Conservation (phyloP, 2,329 filamentous ascomycete species). For the Fusarium multiceps region DNA sequence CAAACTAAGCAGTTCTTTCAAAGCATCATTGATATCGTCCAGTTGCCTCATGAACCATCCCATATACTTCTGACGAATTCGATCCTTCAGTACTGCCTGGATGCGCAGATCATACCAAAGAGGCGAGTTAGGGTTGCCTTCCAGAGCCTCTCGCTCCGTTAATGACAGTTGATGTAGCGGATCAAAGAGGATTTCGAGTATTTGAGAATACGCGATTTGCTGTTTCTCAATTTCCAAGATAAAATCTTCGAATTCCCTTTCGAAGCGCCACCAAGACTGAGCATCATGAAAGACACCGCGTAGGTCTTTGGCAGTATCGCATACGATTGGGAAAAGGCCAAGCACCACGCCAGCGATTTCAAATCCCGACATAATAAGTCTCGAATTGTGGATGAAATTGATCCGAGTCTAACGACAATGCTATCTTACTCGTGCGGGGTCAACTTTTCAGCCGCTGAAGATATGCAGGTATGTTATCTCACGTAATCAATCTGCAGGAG, state of each 20-base stretch:
- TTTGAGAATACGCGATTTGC: not conserved
- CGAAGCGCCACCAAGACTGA: not conserved
- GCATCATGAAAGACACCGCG: not conserved
- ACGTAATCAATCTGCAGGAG: not conserved
- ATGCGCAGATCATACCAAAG: not conserved
- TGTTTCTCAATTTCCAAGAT: not conserved
- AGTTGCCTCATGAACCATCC: not conserved
- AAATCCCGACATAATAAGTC: not conserved
- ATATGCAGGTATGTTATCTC: no score
- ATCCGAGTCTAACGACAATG: accelerated
- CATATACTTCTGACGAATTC: not conserved
- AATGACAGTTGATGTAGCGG: accelerated
- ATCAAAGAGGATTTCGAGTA: not conserved
- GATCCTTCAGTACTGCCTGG: not conserved
- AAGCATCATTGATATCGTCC: not conserved
- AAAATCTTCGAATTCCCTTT: not conserved
- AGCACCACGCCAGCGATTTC: not conserved
- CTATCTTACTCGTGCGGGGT: not conserved
- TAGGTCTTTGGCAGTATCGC: not conserved
- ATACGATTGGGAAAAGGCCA: not conserved
- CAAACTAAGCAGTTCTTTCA: not conserved
- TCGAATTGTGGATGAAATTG: not conserved
- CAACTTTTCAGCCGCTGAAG: not conserved
- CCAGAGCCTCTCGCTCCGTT: not conserved
- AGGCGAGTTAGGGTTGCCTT: not conserved